A percentile compares a stretch with the other conserved stretches of the same genome.
These are phyloP conservation scores for Colletotrichum plurivorum DNA, from an alignment of 2,329 filamentous ascomycete species.

Conservation along the genomic window DNA sequence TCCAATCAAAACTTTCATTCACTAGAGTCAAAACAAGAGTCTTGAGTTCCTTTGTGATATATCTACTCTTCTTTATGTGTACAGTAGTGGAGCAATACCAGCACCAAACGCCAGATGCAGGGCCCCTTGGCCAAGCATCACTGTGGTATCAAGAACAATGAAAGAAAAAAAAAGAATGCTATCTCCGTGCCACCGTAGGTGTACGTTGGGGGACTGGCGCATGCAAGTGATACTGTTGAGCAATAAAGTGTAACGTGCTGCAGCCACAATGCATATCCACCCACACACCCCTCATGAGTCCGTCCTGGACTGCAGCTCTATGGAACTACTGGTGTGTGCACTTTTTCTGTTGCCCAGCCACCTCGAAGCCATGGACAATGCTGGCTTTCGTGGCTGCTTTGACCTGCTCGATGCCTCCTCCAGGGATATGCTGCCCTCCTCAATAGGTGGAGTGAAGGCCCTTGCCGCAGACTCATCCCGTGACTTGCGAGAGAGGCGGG, in stretches of 20 bases:
- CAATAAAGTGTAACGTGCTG: no score
- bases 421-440: not conserved
- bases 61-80: not conserved
- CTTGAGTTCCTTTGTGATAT: not conserved
- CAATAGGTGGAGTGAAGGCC: slow-evolving; percentile 26
- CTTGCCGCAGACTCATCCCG: slow-evolving; percentile 26
- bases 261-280: not conserved
- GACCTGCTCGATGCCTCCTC: slow-evolving; percentile 1
- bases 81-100: not conserved
- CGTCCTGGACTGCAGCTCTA: slow-evolving; percentile 25
- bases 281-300: not conserved
- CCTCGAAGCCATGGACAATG: slow-evolving; percentile 28
- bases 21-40: not conserved
- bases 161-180: not conserved
- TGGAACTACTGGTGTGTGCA: not conserved
- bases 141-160: slow-evolving; percentile 21
- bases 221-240: no score
- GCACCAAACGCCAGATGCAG: slow-evolving; percentile 6
- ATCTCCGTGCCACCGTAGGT: not conserved
- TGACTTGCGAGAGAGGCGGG: slow-evolving; percentile 29
- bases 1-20: not conserved
- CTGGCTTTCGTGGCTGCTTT: slow-evolving; percentile 16
- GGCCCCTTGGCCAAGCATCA: not conserved
- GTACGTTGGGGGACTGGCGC: not conserved
- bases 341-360: slow-evolving; percentile 29